A percentile compares a stretch with the other conserved stretches of the same genome.
These are phyloP conservation scores for Mrakia blollopis DNA, from an alignment of 768 basidiomycete genomes.

Conservation along the genomic window DNA sequence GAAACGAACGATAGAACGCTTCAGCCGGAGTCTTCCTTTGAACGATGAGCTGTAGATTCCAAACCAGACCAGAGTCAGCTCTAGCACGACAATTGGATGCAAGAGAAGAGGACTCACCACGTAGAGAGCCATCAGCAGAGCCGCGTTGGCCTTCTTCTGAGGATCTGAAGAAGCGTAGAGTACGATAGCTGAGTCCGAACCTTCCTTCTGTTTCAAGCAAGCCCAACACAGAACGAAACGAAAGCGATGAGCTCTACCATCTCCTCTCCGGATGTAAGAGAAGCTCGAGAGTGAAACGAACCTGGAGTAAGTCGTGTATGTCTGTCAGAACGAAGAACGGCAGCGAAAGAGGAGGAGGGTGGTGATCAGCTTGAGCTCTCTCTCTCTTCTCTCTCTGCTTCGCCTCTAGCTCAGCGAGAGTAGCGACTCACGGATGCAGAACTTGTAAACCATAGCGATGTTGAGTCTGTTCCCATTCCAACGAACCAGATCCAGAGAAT, in stretches of 20 bases:
- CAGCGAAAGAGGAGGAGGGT: neutral
- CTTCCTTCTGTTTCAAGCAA: constrained; percentile 11
- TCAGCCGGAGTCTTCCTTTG: constrained; percentile 85
- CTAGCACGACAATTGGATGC: no score
- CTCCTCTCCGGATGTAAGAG: neutral
- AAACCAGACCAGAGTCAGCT: no score
- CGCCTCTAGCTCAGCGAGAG: neutral
- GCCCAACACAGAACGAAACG: neutral
- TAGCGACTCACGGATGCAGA: constrained; percentile 28
- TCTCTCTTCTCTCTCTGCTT: no score
- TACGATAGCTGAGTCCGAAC: constrained; percentile 49
- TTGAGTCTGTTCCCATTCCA: constrained; percentile 15
- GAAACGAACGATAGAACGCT: constrained; percentile 63
- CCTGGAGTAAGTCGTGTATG: constrained; percentile 25
- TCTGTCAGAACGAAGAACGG: neutral
- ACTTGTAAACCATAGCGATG: constrained; percentile 24
- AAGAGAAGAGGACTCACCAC: constrained; percentile 48
- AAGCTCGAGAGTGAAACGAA: neutral
- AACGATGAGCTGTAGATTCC: constrained; percentile 71
- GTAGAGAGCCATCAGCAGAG: constrained; percentile 87
- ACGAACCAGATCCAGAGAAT: neutral
- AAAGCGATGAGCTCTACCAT: neutral
- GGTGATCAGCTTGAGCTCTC: neutral
- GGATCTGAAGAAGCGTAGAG: constrained; percentile 85
- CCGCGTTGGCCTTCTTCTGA: constrained; percentile 84